phyloP scores from a whole-genome alignment of 2,329 filamentous ascomycete species.

The Aciculosporium take region DNA sequence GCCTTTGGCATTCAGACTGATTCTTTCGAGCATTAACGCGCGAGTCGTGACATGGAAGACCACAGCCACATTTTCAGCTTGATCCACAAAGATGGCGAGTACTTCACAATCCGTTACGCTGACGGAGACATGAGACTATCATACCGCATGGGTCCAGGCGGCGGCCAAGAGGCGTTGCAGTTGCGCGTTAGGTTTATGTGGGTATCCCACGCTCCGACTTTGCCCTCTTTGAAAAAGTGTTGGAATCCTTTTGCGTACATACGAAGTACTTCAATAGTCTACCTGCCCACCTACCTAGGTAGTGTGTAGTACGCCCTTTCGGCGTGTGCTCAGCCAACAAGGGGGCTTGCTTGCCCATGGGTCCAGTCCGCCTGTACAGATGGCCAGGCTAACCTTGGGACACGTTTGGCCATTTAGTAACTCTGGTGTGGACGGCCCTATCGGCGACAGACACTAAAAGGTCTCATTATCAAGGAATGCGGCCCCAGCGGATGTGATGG shows the following conservation, averaged over 20 bases:
- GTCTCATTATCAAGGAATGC: slow-evolving; percentile 4
- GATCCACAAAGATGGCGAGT: background rate
- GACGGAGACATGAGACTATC: background rate
- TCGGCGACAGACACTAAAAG: slow-evolving; percentile 2
- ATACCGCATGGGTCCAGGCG: background rate
- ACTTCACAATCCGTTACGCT: background rate
- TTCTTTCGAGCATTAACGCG: background rate
- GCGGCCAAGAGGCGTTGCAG: slow-evolving; percentile 2
- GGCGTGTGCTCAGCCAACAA: slow-evolving; percentile 5
- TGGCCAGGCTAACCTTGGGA: slow-evolving; percentile 4
- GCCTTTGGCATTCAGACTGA: background rate
- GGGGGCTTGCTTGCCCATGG: slow-evolving; percentile 3
- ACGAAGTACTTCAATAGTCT: background rate
- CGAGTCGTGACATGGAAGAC: background rate
- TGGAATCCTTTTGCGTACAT: background rate
- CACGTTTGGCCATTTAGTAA: background rate
- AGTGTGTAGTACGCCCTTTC: too few species aligned
- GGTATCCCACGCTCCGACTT: slow-evolving; percentile 2
- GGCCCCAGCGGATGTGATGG: background rate
- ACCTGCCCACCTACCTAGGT: background rate
- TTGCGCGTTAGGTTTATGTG: slow-evolving; percentile 1
- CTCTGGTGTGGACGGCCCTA: background rate
- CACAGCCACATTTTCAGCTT: background rate
- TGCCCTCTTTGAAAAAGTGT: background rate
- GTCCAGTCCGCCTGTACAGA: slow-evolving; percentile 3